phyloP scores from a whole-genome alignment of 2,329 filamentous ascomycete genomes.

The Aspergillus nomiae region DNA sequence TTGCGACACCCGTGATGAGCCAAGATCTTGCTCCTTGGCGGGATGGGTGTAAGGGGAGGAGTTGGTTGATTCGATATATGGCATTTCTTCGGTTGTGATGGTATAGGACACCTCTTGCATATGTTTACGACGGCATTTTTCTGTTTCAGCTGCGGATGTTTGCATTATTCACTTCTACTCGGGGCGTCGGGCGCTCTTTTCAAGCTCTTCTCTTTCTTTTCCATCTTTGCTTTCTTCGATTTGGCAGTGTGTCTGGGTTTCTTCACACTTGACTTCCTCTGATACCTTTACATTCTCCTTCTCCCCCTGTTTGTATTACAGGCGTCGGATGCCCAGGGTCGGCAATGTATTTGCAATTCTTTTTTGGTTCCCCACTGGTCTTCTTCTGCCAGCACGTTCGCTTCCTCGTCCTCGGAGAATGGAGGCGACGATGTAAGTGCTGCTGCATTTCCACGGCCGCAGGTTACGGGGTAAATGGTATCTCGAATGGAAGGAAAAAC shows the following conservation, averaged over 20 bases:
- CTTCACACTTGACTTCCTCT: constrained; percentile 22
- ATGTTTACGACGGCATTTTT: constrained; percentile 41
- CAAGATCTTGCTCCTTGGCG: constrained; percentile 22
- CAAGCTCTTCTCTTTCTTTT: constrained; percentile 23
- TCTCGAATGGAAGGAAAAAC: not conserved
- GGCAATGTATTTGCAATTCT: constrained; percentile 24
- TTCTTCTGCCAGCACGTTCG: constrained; percentile 15
- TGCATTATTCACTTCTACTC: constrained; percentile 37
- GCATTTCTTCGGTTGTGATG: constrained; percentile 46
- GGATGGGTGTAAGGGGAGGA: constrained; percentile 26
- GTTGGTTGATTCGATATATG: constrained; percentile 39
- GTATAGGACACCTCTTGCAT: constrained; percentile 43
- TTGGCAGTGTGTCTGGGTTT: constrained; percentile 28
- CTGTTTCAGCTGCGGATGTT: constrained; percentile 36
- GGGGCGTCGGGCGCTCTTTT: constrained; percentile 37
- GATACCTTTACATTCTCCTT: constrained; percentile 34
- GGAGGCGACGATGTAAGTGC: not conserved
- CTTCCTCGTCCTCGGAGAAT: not conserved
- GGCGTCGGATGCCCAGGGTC: constrained; percentile 31
- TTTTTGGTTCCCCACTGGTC: constrained; percentile 28
- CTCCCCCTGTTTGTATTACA: constrained; percentile 25
- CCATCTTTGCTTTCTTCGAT: constrained; percentile 17
- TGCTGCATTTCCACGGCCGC: not conserved
- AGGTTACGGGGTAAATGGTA: not conserved
- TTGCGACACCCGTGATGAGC: constrained; percentile 29